Conservation (phyloP, 106 monocot species). For the Apostasia shenzhenica region DNA sequence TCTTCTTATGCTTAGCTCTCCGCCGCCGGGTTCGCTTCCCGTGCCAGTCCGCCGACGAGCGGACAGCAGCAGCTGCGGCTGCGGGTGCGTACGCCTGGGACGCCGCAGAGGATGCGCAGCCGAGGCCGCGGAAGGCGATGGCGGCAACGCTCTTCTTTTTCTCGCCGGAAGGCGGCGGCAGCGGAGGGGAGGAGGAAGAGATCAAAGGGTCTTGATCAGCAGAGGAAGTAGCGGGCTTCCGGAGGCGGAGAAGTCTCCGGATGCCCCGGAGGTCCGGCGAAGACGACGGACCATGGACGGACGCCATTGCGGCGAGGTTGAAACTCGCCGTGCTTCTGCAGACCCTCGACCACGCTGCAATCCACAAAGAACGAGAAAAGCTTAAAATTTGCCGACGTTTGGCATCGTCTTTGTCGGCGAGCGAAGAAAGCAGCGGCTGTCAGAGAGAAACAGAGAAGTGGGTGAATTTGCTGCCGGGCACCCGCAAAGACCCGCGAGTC, state of each 20-base stretch:
- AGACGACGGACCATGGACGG: background rate
- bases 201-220: background rate
- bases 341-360: too few relatives aligned
- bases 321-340: too few relatives aligned
- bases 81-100: slow-evolving; percentile 2
- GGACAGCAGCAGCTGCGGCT: slow-evolving; percentile 1
- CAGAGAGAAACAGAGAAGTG: too few relatives aligned
- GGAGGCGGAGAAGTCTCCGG: background rate
- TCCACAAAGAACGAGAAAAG: too few relatives aligned
- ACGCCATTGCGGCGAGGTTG: background rate
- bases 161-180: background rate
- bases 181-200: background rate
- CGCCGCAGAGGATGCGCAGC: slow-evolving; percentile 9
- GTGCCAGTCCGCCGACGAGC: slow-evolving; percentile 2
- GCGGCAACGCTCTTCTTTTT: slow-evolving; percentile 8
- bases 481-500: too few relatives aligned
- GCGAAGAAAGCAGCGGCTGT: too few relatives aligned
- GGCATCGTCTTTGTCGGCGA: too few relatives aligned
- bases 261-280: background rate
- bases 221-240: background rate
- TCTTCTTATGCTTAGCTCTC: slow-evolving; percentile 7
- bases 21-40: slow-evolving; percentile 5
- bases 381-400: too few relatives aligned
- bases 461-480: too few relatives aligned
- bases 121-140: slow-evolving; percentile 6